These are phyloP conservation scores for Lindgomyces ingoldianus DNA, from an alignment of 495 filamentous ascomycete genomes.

Conservation along the genomic window DNA sequence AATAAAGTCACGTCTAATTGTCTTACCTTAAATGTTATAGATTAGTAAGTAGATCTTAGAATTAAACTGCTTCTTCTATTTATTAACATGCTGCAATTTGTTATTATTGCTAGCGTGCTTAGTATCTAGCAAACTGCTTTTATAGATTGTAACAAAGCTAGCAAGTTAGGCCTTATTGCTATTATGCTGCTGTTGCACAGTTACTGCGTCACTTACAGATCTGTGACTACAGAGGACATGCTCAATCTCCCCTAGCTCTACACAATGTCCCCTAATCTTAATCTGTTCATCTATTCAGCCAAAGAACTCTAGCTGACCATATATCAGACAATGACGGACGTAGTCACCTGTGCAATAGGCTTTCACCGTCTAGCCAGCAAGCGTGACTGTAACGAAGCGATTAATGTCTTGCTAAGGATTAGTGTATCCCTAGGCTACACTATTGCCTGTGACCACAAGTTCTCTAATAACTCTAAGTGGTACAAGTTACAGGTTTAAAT, in stretches of 20 bases:
- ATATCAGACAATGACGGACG: background rate
- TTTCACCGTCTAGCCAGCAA: background rate
- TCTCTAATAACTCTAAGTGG: constrained; percentile 51
- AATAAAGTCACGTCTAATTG: no score
- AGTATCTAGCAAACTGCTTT: no score
- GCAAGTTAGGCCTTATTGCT: background rate
- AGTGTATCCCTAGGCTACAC: background rate
- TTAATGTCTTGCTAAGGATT: background rate
- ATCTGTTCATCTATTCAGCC: background rate
- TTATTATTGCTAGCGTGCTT: no score
- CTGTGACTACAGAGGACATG: background rate
- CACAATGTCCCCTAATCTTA: background rate
- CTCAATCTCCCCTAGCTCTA: background rate
- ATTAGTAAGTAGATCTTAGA: no score
- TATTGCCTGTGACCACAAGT: constrained; percentile 49
- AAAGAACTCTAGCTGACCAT: background rate
- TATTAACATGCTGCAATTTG: no score
- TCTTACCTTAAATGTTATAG: no score
- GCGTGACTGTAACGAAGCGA: background rate
- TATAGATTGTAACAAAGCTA: background rate
- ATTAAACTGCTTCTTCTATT: no score
- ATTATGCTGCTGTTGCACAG: background rate
- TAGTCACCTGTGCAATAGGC: background rate
- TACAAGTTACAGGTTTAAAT: constrained; percentile 36
- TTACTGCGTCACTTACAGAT: background rate